These are phyloP conservation scores for Aureobasidium uvarum DNA, from an alignment of 2,329 filamentous ascomycete genomes.

Conservation along the genomic window DNA sequence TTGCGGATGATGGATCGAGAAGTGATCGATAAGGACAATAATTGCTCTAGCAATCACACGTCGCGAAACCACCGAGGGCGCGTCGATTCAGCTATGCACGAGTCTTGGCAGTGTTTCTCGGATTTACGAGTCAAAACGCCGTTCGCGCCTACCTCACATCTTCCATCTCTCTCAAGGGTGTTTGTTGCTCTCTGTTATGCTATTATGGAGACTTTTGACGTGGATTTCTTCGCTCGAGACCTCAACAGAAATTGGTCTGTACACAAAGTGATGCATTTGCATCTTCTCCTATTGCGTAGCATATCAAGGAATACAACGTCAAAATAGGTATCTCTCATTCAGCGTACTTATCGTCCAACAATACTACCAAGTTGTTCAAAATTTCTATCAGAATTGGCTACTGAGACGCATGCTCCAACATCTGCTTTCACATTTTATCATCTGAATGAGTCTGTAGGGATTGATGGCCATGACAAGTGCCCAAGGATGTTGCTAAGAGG, in stretches of 20 bases:
- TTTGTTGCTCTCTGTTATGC: not conserved
- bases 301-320: too few relatives aligned
- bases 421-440: not conserved
- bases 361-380: too few relatives aligned
- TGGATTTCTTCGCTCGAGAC: not conserved
- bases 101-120: not conserved
- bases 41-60: not conserved
- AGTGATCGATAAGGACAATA: not conserved
- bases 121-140: not conserved
- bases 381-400: too few relatives aligned
- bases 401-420: not conserved
- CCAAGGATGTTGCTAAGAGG: not conserved
- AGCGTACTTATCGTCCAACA: too few relatives aligned
- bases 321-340: too few relatives aligned
- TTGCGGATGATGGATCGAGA: not conserved
- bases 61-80: constrained; percentile 7
- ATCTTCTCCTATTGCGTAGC: not conserved
- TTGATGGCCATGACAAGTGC: not conserved
- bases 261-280: not conserved
- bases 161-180: not conserved
- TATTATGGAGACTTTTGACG: not conserved
- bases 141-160: not conserved
- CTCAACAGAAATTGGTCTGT: not conserved
- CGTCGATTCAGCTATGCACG: constrained; percentile 6
- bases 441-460: not conserved